Percentiles rank a stretch among this genome's conserved stretches.
These are phyloP conservation scores for Hanseniaspora taiwanica DNA, from an alignment of 805 yeast genomes.

Conservation along the genomic window DNA sequence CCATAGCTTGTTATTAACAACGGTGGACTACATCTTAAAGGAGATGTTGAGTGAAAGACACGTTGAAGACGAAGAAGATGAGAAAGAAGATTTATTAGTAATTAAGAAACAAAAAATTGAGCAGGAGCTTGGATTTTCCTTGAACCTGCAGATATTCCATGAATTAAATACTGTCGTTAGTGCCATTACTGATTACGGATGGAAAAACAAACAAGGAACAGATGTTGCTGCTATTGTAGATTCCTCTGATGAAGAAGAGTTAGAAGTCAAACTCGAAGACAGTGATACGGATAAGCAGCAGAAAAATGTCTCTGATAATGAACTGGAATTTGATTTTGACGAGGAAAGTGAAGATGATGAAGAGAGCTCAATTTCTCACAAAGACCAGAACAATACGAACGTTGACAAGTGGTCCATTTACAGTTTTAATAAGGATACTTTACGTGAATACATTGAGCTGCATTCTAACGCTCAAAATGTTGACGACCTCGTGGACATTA, in stretches of 20 bases:
- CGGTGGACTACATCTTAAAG: neutral
- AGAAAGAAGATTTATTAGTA: slow-evolving; percentile 35
- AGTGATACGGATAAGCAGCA: too few species aligned
- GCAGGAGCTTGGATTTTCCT: slow-evolving; percentile 20
- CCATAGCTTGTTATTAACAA: slow-evolving; percentile 42
- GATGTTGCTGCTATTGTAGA: slow-evolving; percentile 33
- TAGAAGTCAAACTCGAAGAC: too few species aligned
- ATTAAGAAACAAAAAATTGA: slow-evolving; percentile 34
- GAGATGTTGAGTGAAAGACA: neutral
- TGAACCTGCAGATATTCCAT: slow-evolving; percentile 22
- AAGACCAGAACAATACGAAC: slow-evolving; percentile 7
- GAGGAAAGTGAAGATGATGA: slow-evolving; percentile 16
- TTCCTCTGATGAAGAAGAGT: slow-evolving; percentile 30
- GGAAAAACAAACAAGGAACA: slow-evolving; percentile 16
- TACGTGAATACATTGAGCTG: too few species aligned
- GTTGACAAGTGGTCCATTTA: neutral
- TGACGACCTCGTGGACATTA: too few species aligned
- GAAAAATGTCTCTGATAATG: slow-evolving; percentile 15
- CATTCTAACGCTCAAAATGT: too few species aligned
- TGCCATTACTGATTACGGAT: slow-evolving; percentile 37
- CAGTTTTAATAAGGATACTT: neutral
- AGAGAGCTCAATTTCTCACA: slow-evolving; percentile 19
- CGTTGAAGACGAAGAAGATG: neutral
- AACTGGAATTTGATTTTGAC: slow-evolving; percentile 17
- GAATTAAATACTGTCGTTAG: slow-evolving; percentile 31